phyloP scores from a whole-genome alignment of 2,329 filamentous ascomycete species.

The Diaporthe sp. region DNA sequence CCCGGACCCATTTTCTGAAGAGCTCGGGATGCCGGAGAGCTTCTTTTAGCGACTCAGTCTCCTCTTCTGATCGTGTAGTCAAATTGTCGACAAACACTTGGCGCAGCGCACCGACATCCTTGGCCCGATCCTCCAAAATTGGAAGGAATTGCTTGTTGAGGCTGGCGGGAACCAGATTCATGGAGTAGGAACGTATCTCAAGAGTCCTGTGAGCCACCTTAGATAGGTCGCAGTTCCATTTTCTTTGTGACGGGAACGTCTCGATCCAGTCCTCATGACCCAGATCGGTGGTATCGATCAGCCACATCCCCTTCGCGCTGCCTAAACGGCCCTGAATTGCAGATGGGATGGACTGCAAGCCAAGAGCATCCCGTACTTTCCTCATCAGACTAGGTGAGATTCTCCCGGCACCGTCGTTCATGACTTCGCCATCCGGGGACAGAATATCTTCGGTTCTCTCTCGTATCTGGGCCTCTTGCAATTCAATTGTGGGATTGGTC shows the following conservation, averaged over 20 bases:
- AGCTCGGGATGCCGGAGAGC: conserved; percentile 63
- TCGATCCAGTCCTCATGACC: conserved; percentile 73
- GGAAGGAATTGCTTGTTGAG: conserved; percentile 79
- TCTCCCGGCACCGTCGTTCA: conserved; percentile 76
- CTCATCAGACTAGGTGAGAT: conserved; percentile 73
- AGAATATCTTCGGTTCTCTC: conserved; percentile 52
- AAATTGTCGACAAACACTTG: conserved; percentile 63
- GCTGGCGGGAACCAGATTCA: conserved; percentile 61
- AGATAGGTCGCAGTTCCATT: conserved; percentile 69
- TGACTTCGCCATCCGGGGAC: conserved; percentile 58
- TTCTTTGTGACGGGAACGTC: conserved; percentile 75
- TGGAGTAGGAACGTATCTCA: conserved; percentile 68
- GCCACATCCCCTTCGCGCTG: conserved; percentile 82
- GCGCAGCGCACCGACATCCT: conserved; percentile 58
- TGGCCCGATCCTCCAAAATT: conserved; percentile 72
- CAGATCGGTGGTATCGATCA: conserved; percentile 65
- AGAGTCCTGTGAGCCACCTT: conserved; percentile 71
- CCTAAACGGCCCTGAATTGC: conserved; percentile 79
- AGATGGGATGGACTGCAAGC: conserved; percentile 66
- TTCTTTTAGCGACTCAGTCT: conserved; percentile 64
- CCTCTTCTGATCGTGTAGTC: conserved; percentile 59
- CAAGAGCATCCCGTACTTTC: conserved; percentile 63
- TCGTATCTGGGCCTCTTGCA: conserved; percentile 61
- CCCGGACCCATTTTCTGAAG: conserved; percentile 67
- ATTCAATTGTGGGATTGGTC: conserved; percentile 59